Conservation (phyloP, 352 stramenopile genomes). For the Pythium insidiosum region DNA sequence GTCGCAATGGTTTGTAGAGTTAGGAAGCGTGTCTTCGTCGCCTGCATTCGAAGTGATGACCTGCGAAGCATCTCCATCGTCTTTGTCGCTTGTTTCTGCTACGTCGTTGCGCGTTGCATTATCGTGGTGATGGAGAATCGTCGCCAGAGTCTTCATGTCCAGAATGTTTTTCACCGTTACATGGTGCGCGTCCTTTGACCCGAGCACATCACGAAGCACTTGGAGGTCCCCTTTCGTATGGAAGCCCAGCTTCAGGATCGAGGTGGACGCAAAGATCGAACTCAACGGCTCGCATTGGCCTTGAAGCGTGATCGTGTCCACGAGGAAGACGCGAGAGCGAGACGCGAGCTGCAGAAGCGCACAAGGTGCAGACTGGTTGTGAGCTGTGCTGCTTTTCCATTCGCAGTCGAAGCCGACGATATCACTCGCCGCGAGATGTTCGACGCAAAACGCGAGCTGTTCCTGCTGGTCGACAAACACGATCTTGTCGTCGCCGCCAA, state of each 20-base stretch:
- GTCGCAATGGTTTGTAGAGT: too few species aligned
- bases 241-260: constrained; percentile 67
- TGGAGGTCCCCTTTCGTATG: constrained; percentile 59
- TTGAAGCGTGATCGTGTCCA: constrained; percentile 51
- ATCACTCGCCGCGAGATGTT: constrained; percentile 28
- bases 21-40: too few species aligned
- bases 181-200: neutral
- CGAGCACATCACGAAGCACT: constrained; percentile 43
- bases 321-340: constrained; percentile 40
- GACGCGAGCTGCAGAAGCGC: constrained; percentile 67
- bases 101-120: too few species aligned
- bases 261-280: constrained; percentile 32
- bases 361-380: constrained; percentile 23
- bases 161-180: constrained; percentile 20
- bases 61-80: too few species aligned
- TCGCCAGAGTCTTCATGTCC: constrained; percentile 42
- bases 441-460: constrained; percentile 23
- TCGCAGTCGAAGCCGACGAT: constrained; percentile 74
- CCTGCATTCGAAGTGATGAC: too few species aligned
- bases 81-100: too few species aligned
- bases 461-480: constrained; percentile 49
- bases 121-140: too few species aligned
- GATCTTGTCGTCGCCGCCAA: constrained; percentile 34
- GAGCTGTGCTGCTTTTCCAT: constrained; percentile 45
- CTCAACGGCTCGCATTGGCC: constrained; percentile 17